phyloP scores from a whole-genome alignment of 192 early-diverging fungal species.

The Backusella macrospora region DNA sequence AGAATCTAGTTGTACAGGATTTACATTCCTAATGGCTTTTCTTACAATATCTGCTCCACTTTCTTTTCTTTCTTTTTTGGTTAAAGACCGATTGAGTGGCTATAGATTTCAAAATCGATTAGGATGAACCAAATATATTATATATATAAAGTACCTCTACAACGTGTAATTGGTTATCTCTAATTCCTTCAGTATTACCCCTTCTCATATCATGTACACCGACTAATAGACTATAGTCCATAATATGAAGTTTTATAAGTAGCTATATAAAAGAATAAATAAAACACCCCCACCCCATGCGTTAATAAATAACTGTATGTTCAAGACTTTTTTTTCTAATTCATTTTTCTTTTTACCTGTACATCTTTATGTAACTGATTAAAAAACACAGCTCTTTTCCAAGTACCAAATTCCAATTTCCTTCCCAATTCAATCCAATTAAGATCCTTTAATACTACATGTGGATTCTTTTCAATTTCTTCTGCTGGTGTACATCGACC shows the following conservation, averaged over 20 bases:
- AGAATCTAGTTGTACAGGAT: conserved; percentile 61
- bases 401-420: conserved; percentile 79
- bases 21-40: conserved; percentile 54
- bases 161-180: conserved; percentile 88
- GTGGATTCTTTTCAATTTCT: conserved; percentile 75
- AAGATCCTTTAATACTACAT: conserved; percentile 92
- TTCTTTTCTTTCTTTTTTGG: conserved; percentile 19
- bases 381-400: conserved; percentile 74
- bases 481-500: conserved; percentile 81
- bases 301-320: not conserved
- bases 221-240: conserved; percentile 97
- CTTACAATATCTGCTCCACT: conserved; percentile 54
- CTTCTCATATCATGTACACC: conserved; percentile 86
- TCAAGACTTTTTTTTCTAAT: not conserved
- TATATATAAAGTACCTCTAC: conserved; percentile 54
- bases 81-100: not conserved
- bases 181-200: conserved; percentile 89
- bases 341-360: conserved; percentile 46
- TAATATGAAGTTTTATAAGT: conserved; percentile 78
- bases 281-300: conserved; percentile 45
- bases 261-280: conserved; percentile 57
- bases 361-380: conserved; percentile 89
- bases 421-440: conserved; percentile 84
- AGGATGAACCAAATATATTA: not conserved
- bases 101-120: not conserved